phyloP scores from a whole-genome alignment of 768 basidiomycete species.

The Hygrocybe coccinea region DNA sequence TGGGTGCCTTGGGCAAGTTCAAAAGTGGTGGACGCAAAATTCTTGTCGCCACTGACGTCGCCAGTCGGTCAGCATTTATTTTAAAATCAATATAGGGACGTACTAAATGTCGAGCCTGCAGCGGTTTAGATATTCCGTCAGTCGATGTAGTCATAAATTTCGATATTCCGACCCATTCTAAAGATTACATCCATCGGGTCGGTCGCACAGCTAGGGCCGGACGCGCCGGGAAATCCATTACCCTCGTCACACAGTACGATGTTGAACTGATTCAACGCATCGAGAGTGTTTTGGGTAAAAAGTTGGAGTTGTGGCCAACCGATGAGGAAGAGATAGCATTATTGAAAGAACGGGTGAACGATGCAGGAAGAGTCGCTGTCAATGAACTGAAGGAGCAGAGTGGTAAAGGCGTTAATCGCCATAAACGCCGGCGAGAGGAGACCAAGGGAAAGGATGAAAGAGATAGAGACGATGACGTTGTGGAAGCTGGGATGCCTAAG shows the following conservation, averaged over 20 bases:
- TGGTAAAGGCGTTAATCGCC: conserved; percentile 26
- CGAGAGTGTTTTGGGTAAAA: conserved; percentile 86
- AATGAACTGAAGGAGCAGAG: conserved; percentile 75
- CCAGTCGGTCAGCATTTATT: conserved; percentile 62
- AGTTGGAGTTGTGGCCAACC: conserved; percentile 83
- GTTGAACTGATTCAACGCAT: conserved; percentile 95
- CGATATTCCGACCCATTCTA: conserved; percentile 95
- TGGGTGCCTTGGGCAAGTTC: conserved; percentile 92
- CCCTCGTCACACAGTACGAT: conserved; percentile 98
- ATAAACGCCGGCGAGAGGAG: conserved; percentile 42
- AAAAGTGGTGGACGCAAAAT: conserved; percentile 90
- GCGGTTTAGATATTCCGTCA: conserved; percentile 91
- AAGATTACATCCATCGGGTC: conserved; percentile 98
- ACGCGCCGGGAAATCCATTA: conserved; percentile 93
- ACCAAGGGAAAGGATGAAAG: conserved; percentile 61
- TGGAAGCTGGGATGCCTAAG: conserved; percentile 83
- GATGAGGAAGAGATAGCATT: conserved; percentile 87
- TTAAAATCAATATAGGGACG: not conserved
- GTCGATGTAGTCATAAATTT: conserved; percentile 98
- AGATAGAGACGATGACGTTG: conserved; percentile 89
- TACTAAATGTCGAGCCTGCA: conserved; percentile 23
- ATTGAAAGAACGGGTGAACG: conserved; percentile 81
- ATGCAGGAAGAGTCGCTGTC: conserved; percentile 74
- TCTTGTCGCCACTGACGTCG: conserved; percentile 94
- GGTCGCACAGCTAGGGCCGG: conserved; percentile 97